Evolutionary conservation across 2,329 filamentous ascomycete genomes (phyloP), one percentile per base, ranked within the genome.

Genomic region (Xylariaceae sp.): DNA sequence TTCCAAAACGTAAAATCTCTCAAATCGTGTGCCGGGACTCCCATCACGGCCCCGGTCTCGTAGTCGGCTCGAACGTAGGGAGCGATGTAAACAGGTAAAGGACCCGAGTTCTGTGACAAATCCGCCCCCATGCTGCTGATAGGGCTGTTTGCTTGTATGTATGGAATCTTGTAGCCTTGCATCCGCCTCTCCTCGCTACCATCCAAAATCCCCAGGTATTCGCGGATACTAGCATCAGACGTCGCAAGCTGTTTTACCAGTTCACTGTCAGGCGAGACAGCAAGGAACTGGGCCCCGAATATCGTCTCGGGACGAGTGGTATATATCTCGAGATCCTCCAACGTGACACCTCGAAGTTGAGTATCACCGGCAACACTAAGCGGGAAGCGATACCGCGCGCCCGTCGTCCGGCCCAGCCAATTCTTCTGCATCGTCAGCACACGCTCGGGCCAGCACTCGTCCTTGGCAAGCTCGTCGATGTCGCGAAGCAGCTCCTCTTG

Each of bases 1-100:
- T 73, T 78, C 83, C 87, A 94, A 59, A 94, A 95, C 2, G 76
- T 74, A 60, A 85, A 71, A 52, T 95, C 88, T 36, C 87, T 75
- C 4, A 71, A 57, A 60, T 95, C 88, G 55, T 95, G 88, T 2
- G 81, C 88, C 0, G 88, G 88, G 6, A 94, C 88, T 30, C 88
- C 88, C 88, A 95, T 94, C 2, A 94, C 83, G 8, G 88, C 88
- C 1, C 88, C 88, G 50, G 88, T 84, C 12, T 88, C 87, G 51
- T 94, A 92, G 55, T 88, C 85, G 17, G 83, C 83, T 4, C 94
- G 69, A 9, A 94, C 88, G 56, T 94, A 94, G 0, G 87, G 82
- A 8, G 88, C 86, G 15, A 86, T 83, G 54, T 83, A 94, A 4
- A 94, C 71, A 1, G 88, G 87, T 4, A 94, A 52, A 6, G 73